These are phyloP conservation scores for Pinus taeda DNA, from an alignment of 75 land plant genomes.

Conservation along the genomic window DNA sequence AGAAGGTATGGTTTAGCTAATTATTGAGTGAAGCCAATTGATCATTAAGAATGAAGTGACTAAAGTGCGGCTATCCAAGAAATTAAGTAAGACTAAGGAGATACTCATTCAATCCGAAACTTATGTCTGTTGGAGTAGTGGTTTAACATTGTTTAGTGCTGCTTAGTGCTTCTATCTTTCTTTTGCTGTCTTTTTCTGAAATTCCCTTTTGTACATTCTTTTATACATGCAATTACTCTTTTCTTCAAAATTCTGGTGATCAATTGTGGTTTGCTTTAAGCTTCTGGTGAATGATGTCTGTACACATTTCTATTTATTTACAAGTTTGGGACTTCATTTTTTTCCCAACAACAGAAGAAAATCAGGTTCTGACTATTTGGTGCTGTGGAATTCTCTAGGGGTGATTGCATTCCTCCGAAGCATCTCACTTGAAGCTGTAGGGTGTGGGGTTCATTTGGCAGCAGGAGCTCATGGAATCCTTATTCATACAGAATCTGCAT, in stretches of 20 bases:
- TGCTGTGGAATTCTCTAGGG: constrained; percentile 37
- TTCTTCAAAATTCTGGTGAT: neutral
- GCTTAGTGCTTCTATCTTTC: neutral
- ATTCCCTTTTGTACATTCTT: neutral
- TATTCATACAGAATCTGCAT: constrained; percentile 67
- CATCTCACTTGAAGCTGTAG: constrained; percentile 83
- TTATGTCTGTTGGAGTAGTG: neutral
- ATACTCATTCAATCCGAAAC: neutral
- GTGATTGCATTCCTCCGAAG: constrained; percentile 74
- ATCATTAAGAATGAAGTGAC: too few species aligned
- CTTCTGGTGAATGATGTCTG: neutral
- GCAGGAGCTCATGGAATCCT: constrained; percentile 89
- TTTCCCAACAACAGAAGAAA: neutral
- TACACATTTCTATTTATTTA: neutral
- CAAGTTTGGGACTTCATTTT: neutral
- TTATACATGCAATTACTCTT: neutral
- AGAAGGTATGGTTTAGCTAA: too few species aligned
- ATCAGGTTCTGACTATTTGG: neutral
- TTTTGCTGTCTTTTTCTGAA: neutral
- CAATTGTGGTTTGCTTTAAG: neutral
- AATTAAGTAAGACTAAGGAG: neutral
- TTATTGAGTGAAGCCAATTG: too few species aligned
- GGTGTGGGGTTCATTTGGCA: constrained; percentile 84
- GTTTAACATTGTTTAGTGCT: neutral
- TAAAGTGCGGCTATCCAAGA: too few species aligned